These are phyloP conservation scores for Arxiozyma heterogenica DNA, from an alignment of 1,139 yeast genomes.

Conservation along the genomic window DNA sequence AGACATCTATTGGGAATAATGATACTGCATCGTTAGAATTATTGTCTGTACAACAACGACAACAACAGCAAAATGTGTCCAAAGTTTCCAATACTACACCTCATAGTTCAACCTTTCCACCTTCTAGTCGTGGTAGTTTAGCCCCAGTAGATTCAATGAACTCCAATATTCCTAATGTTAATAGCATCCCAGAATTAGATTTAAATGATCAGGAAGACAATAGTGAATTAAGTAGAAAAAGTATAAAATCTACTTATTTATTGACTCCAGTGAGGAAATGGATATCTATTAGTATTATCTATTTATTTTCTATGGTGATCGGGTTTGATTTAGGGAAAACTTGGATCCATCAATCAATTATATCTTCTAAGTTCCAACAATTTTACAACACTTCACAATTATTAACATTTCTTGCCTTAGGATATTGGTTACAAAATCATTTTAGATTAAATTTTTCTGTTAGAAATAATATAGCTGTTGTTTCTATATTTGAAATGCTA, in stretches of 20 bases:
- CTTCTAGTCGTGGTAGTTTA: not conserved
- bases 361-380: constrained; percentile 2
- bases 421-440: not conserved
- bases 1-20: not conserved
- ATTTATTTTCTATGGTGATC: not conserved
- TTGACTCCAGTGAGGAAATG: not conserved
- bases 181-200: not conserved
- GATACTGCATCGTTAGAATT: not conserved
- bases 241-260: not conserved
- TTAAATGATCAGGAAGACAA: not conserved
- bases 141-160: not conserved
- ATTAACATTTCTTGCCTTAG: not conserved
- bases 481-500: not conserved
- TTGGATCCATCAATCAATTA: not conserved
- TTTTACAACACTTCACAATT: constrained; percentile 1
- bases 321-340: constrained; percentile 1
- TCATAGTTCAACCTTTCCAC: not conserved
- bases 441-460: not conserved
- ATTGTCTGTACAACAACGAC: not conserved
- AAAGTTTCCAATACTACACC: not conserved
- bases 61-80: not conserved
- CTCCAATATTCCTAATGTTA: not conserved
- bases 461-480: not conserved
- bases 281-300: not conserved
- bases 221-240: not conserved